These are phyloP conservation scores for Phytophthora pseudosyringae DNA, from an alignment of 352 stramenopile genomes.

Conservation along the genomic window DNA sequence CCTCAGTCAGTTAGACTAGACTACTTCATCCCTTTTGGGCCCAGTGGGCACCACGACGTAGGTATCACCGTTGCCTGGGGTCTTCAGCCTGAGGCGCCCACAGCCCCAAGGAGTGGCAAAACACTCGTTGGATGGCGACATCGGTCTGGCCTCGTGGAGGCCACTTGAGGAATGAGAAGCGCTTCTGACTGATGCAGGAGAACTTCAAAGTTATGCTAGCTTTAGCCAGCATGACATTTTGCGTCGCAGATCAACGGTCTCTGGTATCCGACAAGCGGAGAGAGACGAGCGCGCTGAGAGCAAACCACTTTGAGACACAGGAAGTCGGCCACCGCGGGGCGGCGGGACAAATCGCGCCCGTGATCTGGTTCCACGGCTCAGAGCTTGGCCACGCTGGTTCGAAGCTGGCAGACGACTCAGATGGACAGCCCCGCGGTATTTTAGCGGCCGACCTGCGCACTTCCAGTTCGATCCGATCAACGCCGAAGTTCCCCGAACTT, in stretches of 20 bases:
- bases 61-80: too few species aligned
- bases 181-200: too few species aligned
- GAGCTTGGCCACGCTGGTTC: conserved; percentile 1
- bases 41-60: too few species aligned
- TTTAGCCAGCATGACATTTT: neutral
- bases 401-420: conserved; percentile 23
- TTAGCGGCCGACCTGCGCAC: conserved; percentile 25
- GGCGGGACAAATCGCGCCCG: conserved; percentile 10
- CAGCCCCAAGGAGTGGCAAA: too few species aligned
- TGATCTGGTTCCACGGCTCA: conserved; percentile 4
- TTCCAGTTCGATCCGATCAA: neutral
- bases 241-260: conserved; percentile 6
- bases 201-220: too few species aligned
- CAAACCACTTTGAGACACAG: conserved; percentile 17
- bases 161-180: too few species aligned
- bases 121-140: too few species aligned
- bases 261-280: conserved; percentile 8
- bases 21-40: too few species aligned
- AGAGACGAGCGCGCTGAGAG: neutral
- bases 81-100: too few species aligned
- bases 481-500: conserved; percentile 8
- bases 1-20: too few species aligned
- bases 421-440: conserved; percentile 25
- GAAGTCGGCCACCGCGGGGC: conserved; percentile 12
- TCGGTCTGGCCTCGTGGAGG: too few species aligned